Conservation (phyloP, 768 basidiomycete genomes). For the Lentinula aciculospora region DNA sequence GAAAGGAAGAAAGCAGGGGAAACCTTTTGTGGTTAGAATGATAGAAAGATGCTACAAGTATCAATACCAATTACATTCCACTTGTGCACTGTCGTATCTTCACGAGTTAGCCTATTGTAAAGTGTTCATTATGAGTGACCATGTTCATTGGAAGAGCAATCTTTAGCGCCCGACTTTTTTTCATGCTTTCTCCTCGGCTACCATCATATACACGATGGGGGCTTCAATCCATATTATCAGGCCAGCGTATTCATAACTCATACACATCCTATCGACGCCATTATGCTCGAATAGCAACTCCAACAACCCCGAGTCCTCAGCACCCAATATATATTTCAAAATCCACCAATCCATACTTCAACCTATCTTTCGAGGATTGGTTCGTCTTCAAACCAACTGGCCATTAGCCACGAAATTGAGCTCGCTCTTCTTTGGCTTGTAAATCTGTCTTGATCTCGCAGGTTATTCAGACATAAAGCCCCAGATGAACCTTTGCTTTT, state of each 20-base stretch:
- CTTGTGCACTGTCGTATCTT: too few relatives aligned
- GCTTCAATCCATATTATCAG: neutral
- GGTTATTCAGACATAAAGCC: slow-evolving; percentile 17
- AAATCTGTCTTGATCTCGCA: slow-evolving; percentile 7
- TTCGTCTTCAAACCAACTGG: neutral
- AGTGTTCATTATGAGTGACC: too few relatives aligned
- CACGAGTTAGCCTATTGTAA: too few relatives aligned
- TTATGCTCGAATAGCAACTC: neutral
- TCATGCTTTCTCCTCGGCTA: slow-evolving; percentile 3
- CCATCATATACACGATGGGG: neutral
- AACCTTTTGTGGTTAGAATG: neutral
- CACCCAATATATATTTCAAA: slow-evolving; percentile 67
- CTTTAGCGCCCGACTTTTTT: too few relatives aligned
- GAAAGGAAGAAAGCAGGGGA: neutral
- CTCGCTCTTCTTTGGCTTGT: neutral
- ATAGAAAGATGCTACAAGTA: neutral
- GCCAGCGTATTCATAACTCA: neutral
- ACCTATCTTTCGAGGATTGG: slow-evolving; percentile 90
- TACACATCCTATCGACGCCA: neutral
- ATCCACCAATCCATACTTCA: slow-evolving; percentile 82
- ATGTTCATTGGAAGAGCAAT: too few relatives aligned
- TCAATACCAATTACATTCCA: too few relatives aligned
- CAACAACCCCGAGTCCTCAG: slow-evolving; percentile 24
- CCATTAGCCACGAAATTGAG: neutral
- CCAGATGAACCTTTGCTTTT: slow-evolving; percentile 68